Base-by-base conservation (phyloP, 164 flowering plant genomes). In the Sedum album region DNA sequence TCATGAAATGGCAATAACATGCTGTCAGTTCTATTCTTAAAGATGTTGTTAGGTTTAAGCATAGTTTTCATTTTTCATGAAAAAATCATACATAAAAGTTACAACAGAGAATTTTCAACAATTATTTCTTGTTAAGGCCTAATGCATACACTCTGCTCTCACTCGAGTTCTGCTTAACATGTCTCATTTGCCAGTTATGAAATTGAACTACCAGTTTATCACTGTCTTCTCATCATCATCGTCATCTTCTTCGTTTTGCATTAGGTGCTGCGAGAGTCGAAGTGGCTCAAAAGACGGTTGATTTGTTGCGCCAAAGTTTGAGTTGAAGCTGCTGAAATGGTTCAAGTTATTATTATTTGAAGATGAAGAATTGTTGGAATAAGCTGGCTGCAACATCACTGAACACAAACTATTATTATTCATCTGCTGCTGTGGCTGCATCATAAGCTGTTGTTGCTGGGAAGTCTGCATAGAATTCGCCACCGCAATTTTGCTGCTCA, bases 311-410 rank as follows among this genome's bases (percentile, higher is more conserved):
- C 74, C 75, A 11, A 83, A 69, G 31, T 44, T 66, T 10, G 31
- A 13, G 13, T 38, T 46, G 1, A 80, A 83, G 1, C 74, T 64
- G 0, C 69, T 44, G 31, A 81, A 68, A 64, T 82, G 82, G 23
- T 81, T 84, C 69, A 41, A 71, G 6, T 76, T 79, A 65, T 82
- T 76, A 15, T 83, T 86, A 67, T 77, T 85, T 6, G 95, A 84
- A 65, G 82, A 80, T 0, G 88, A 80, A 8, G 97, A 89, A 66
- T 80, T 82, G 84, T 88, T 87, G 1, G 97, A 87, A 74, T 82
- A 89, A 0, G 86, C 83, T 4, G 91, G 95, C 74, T 83, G 93
- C 49, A 83, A 49, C 75, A 75, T 46, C 20, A 74, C 74, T 23
- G 67, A 57, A 28, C 33, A 28, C 62, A 57, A 44, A 17, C 17